Evolutionary conservation across 2,329 filamentous ascomycete species (phyloP).

Genomic region (Aaosphaeria pasadenensis): DNA sequence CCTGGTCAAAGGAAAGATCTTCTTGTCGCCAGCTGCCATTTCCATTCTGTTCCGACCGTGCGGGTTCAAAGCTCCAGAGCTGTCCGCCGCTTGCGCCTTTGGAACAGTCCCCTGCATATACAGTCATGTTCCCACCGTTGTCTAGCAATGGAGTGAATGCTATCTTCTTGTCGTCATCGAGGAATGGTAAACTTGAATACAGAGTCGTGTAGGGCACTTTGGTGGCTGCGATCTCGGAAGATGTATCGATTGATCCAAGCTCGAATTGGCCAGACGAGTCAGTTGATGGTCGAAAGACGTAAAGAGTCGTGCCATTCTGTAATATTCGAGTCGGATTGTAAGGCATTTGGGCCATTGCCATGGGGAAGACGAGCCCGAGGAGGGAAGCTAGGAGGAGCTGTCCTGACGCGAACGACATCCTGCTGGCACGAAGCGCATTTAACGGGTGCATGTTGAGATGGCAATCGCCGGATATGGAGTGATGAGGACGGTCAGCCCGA

Average conservation of each 20-base stretch:
- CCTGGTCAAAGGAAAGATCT: slow-evolving; percentile 30
- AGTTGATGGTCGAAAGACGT: slow-evolving; percentile 63
- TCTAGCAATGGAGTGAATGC: slow-evolving; percentile 69
- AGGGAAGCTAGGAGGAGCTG: too few species aligned
- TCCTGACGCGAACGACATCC: neutral
- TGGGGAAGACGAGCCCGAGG: slow-evolving; percentile 5
- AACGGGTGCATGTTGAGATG: slow-evolving; percentile 7
- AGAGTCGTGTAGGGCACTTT: slow-evolving; percentile 47
- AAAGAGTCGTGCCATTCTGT: slow-evolving; percentile 57
- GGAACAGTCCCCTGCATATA: slow-evolving; percentile 72
- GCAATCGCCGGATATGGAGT: neutral
- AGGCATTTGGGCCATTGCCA: slow-evolving; percentile 57
- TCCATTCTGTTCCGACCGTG: slow-evolving; percentile 39
- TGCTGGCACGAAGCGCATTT: neutral
- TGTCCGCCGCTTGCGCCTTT: slow-evolving; percentile 48
- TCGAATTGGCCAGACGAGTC: slow-evolving; percentile 46
- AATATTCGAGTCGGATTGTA: slow-evolving; percentile 77
- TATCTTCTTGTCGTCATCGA: slow-evolving; percentile 47
- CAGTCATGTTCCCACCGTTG: slow-evolving; percentile 65
- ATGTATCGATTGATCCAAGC: slow-evolving; percentile 66
- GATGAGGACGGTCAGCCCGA: slow-evolving; percentile 12
- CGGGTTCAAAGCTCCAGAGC: slow-evolving; percentile 67
- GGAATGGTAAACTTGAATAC: slow-evolving; percentile 61
- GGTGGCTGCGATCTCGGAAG: slow-evolving; percentile 52
- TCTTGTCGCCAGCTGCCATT: slow-evolving; percentile 57